Base-by-base conservation (phyloP, 768 basidiomycete genomes). In the Pleurotus djamor region DNA sequence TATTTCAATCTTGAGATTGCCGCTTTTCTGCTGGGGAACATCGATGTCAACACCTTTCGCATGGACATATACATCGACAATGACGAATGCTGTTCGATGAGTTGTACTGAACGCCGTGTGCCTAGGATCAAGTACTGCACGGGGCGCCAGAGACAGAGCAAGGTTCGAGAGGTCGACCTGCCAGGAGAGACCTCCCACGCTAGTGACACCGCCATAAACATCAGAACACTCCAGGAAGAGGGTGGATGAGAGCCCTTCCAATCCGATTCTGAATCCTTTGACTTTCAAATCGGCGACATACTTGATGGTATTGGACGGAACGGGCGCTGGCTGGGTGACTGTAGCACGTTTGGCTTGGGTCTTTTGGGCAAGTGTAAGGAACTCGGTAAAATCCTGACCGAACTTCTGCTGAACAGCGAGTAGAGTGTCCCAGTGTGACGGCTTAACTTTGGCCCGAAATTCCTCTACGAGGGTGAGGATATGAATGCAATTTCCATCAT, bases 371-470 rank as follows among this genome's bases (percentile, higher is more conserved):
- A 94, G 69, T 5, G 79, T 72, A 10, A 94, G 71, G 32, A 94
- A 76, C 60, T 95, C 93, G 62, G 89, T 88, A 71, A 94, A 91
- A 71, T 95, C 93, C 65, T 89, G 88, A 5, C 91, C 93, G 59
- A 94, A 94, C 67, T 94, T 94, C 63, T 92, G 90, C 66, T 94
- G 93, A 7, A 96, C 89, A 4, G 83, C 83, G 2, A 95, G 79
- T 3, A 94, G 70, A 4, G 89, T 91, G 67, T 96, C 94, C 85
- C 91, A 88, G 65, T 94, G 87, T 0, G 85, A 83, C 4, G 91
- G 90, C 66, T 91, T 93, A 59, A 95, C 79, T 66, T 83, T 88
- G 59, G 92, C 72, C 38, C 87, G 80, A 62, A 94, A 81, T 58
- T 84, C 83, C 8, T 91, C 90, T 44, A 95, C 71, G 33, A 88